Conservation (phyloP, 257 asterid species). For the Galeopsis tetrahit region DNA sequence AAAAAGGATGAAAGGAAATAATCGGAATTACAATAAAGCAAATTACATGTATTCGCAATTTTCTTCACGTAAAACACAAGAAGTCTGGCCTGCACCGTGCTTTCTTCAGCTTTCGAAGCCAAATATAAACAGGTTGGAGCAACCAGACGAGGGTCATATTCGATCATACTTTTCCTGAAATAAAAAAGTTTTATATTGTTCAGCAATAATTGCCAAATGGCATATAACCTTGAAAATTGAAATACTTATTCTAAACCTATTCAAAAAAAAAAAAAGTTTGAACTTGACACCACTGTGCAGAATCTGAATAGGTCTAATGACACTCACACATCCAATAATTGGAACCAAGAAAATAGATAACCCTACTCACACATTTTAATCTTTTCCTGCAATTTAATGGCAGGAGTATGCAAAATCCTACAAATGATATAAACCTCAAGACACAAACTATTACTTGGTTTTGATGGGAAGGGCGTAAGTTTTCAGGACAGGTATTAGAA, state of each 20-base stretch:
- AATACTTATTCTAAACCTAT: neutral
- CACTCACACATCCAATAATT: neutral
- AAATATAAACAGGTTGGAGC: slow-evolving; percentile 95
- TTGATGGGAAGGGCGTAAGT: slow-evolving; percentile 7
- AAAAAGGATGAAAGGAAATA: slow-evolving; percentile 13
- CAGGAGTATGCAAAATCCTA: neutral
- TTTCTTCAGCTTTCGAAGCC: slow-evolving; percentile 99
- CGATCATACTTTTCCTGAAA: slow-evolving; percentile 84
- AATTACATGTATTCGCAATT: slow-evolving; percentile 53
- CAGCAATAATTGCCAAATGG: slow-evolving; percentile 1
- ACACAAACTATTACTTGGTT: neutral
- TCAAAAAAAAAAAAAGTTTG: no score
- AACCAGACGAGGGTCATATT: slow-evolving; percentile 90
- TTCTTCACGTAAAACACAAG: slow-evolving; percentile 85
- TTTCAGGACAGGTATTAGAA: neutral
- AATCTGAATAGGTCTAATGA: neutral
- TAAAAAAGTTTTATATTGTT: neutral
- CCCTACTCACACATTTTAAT: neutral
- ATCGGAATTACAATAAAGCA: neutral
- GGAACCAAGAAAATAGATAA: slow-evolving; percentile 1
- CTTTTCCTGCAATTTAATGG: neutral
- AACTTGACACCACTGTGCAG: neutral
- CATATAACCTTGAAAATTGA: neutral
- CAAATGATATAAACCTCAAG: neutral
- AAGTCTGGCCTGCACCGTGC: slow-evolving; percentile 90